Base-by-base conservation (phyloP, 345 rosid genomes). In the Chamaenerion angustifolium region DNA sequence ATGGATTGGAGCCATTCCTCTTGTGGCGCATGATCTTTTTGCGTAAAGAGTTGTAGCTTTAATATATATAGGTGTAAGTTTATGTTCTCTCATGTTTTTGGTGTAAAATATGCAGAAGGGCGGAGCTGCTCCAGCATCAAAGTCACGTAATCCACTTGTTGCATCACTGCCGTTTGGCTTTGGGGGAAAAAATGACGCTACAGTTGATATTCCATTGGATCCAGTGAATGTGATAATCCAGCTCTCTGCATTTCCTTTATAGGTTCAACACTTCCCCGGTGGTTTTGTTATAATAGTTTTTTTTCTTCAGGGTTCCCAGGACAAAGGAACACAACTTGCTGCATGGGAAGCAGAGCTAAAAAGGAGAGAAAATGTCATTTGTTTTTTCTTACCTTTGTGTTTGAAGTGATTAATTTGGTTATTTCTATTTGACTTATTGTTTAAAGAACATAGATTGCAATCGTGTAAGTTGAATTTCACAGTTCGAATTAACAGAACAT, bases 301-400 rank as follows among this genome's bases (percentile, higher is more conserved):
- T 31, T 8, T 31, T 7, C 10, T 31, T 31, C 57, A 83, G 88
- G 94, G 74, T 54, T 59, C 81, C 45, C 81, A 77, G 63, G 72
- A 79, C 57, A 93, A 78, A 58, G 85, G 63, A 60, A 88, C 71
- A 63, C 86, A 88, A 58, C 86, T 93, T 46, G 77, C 84, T 52
- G 61, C 81, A 2, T 81, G 95, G 96, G 99, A 93, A 74, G 82
- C 92, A 12, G 97, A 93, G 59, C 83, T 93, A 60, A 93, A 77
- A 55, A 81, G 76, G 78, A 85, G 77, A 66, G 93, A 83, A 74
- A 75, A 59, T 81, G 90, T 85, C 18, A 7, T 42, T 68, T 21
- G 25, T 21, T 49, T 12, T 7, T 10, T 37, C 1, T 15, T 7
- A 42, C 59, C 16, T 19, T 42, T 48, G 15, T 11, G 5, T 37